Base-by-base conservation (phyloP, 805 yeast species). In the Saccharomycopsis sp. region DNA sequence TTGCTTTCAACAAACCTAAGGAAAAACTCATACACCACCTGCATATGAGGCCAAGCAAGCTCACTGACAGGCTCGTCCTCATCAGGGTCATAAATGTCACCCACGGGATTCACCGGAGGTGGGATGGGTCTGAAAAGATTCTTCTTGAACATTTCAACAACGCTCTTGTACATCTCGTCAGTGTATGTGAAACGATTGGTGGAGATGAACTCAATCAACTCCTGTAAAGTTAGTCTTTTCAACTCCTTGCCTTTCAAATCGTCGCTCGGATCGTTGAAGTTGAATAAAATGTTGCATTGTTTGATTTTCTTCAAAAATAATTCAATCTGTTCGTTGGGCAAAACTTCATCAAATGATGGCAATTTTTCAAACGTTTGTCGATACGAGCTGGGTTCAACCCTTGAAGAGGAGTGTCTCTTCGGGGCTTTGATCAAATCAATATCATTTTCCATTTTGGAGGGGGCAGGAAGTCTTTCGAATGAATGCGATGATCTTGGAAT, bases 1-100 rank as follows among this genome's bases (percentile, higher is more conserved):
- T 95, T 94, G 49, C 89, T 78, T 63, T 92, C 97, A 40, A 92
- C 80, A 61, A 92, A 89, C 54, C 95, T 69, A 46, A 92, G 65
- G 58, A 92, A 89, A 54, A 92, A 86, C 60, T 92, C 97, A 64
- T 92, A 92, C 23, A 88, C 94, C 32, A 87, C 73, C 61, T 86
- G 94, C 97, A 92, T 92, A 59, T 92, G 98, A 9, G 97, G 95
- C 98, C 98, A 92, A 7, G 96, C 88, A 49, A 89, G 75, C 59
- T 92, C 97, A 53, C 78, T 77, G 29, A 92, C 94, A 2, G 97
- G 97, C 62, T 92, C 98, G 64, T 92, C 98, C 63, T 92, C 98
- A 62, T 92, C 98, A 1, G 98, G 98, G 54, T 92, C 98, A 60
- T 74, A 92, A 30, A 89, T 74, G 50, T 92, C 98, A 29, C 98